Percentiles rank a stretch among this genome's conserved stretches.
phyloP scores from a whole-genome alignment of 768 basidiomycete genomes.

The Suillus discolor region DNA sequence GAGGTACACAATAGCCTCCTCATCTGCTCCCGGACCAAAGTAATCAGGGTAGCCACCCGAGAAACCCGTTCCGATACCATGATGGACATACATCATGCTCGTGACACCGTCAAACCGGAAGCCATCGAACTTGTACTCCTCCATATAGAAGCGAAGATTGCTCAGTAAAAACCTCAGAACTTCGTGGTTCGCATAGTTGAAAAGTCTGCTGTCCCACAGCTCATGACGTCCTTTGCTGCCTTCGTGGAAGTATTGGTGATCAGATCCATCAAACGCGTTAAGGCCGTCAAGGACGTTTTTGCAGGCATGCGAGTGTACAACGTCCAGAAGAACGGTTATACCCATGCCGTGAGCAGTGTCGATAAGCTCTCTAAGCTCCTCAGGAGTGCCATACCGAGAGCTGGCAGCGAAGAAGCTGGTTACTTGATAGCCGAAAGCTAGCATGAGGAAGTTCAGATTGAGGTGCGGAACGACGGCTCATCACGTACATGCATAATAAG shows the following conservation, averaged over 20 bases:
- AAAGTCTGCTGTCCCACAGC: slow-evolving; percentile 96
- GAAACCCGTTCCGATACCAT: slow-evolving; percentile 97
- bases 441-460: slow-evolving; percentile 5
- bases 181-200: slow-evolving; percentile 96
- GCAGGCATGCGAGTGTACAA: slow-evolving; percentile 98
- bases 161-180: slow-evolving; percentile 93
- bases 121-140: slow-evolving; percentile 94
- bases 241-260: slow-evolving; percentile 96
- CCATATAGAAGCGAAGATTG: slow-evolving; percentile 94
- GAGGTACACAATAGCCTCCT: slow-evolving; percentile 91
- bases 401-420: slow-evolving; percentile 97
- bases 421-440: slow-evolving; percentile 98
- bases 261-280: slow-evolving; percentile 96
- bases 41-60: slow-evolving; percentile 99
- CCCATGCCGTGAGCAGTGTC: slow-evolving; percentile 96
- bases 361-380: slow-evolving; percentile 93
- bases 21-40: slow-evolving; percentile 83
- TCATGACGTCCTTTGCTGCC: slow-evolving; percentile 90
- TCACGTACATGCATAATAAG: slow-evolving; percentile 91
- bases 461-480: not conserved
- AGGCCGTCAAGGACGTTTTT: slow-evolving; percentile 97
- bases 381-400: slow-evolving; percentile 94
- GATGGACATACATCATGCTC: slow-evolving; percentile 99
- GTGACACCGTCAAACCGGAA: slow-evolving; percentile 99
- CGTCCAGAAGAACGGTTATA: slow-evolving; percentile 89